Conservation (phyloP, 805 yeast genomes). For the Candida suzukii region DNA sequence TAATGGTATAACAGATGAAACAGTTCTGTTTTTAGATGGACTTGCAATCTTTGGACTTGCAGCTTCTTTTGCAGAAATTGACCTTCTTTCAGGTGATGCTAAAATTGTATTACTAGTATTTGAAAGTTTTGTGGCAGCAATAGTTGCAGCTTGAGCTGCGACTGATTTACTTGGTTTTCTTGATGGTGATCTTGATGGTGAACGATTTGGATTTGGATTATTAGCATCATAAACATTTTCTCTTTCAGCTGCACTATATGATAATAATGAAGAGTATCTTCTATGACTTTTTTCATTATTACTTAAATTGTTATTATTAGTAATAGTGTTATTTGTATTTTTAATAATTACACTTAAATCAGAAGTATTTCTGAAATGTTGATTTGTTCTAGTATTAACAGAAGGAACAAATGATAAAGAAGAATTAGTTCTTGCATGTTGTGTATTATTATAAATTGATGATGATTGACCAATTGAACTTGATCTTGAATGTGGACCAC, state of each 20-base stretch:
- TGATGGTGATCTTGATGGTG: constrained; percentile 11
- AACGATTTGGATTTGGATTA: neutral
- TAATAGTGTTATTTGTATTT: constrained; percentile 12
- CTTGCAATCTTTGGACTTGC: constrained; percentile 12
- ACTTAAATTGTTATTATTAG: neutral
- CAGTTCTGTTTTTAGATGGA: constrained; percentile 32
- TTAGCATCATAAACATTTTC: constrained; percentile 11
- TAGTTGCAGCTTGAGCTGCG: neutral
- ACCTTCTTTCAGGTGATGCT: constrained; percentile 34
- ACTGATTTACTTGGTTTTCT: constrained; percentile 1
- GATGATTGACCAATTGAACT: constrained; percentile 24
- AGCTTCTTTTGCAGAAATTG: constrained; percentile 43
- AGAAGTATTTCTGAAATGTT: constrained; percentile 38
- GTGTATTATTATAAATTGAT: constrained; percentile 37
- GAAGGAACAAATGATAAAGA: constrained; percentile 21
- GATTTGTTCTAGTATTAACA: constrained; percentile 10
- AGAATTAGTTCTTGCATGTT: constrained; percentile 28
- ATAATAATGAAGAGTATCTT: constrained; percentile 55
- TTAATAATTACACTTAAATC: constrained; percentile 30
- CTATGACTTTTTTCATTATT: constrained; percentile 29
- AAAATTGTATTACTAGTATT: neutral
- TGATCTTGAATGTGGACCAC: constrained; percentile 17
- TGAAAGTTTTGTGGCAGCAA: constrained; percentile 2
- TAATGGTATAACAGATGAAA: constrained; percentile 23
- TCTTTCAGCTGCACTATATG: constrained; percentile 24